phyloP scores from a whole-genome alignment of 805 yeast species.

The Pichia scutulata region DNA sequence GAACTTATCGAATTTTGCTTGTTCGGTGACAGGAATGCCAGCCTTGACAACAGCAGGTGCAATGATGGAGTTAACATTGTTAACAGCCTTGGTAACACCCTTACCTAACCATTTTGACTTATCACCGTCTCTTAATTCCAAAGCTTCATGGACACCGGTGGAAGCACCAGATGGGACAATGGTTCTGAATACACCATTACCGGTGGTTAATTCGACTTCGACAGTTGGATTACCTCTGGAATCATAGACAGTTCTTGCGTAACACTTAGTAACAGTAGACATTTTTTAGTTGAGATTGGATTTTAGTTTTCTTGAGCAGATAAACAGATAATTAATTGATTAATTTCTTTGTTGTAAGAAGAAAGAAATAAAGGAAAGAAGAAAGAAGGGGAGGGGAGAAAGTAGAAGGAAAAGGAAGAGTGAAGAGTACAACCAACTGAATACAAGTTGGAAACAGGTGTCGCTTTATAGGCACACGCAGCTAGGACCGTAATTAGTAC shows the following conservation, averaged over 20 bases:
- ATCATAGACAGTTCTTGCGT: constrained; percentile 97
- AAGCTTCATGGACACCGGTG: constrained; percentile 97
- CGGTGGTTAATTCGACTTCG: constrained; percentile 94
- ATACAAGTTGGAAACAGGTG: background rate
- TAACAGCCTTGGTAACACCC: constrained; percentile 96
- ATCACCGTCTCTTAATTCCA: constrained; percentile 98
- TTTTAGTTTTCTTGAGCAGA: too few relatives aligned
- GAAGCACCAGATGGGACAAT: constrained; percentile 99
- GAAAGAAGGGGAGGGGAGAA: background rate
- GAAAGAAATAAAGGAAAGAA: too few relatives aligned
- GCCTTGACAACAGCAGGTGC: constrained; percentile 89
- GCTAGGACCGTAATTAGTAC: too few relatives aligned
- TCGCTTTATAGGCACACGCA: background rate
- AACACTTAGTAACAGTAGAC: constrained; percentile 70
- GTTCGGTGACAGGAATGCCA: constrained; percentile 77
- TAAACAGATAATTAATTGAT: background rate
- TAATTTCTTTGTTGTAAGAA: too few relatives aligned
- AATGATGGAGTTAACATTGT: constrained; percentile 89
- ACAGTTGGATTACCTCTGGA: constrained; percentile 99
- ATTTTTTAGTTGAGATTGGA: constrained; percentile 11
- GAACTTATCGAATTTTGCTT: constrained; percentile 80
- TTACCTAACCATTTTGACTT: constrained; percentile 97
- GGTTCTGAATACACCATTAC: constrained; percentile 88
- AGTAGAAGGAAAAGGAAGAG: background rate
- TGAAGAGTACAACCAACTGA: background rate